Percentiles rank a stretch among this genome's conserved stretches.
phyloP scores from a whole-genome alignment of 2,329 filamentous ascomycete genomes.

The Xylariaceae sp. region DNA sequence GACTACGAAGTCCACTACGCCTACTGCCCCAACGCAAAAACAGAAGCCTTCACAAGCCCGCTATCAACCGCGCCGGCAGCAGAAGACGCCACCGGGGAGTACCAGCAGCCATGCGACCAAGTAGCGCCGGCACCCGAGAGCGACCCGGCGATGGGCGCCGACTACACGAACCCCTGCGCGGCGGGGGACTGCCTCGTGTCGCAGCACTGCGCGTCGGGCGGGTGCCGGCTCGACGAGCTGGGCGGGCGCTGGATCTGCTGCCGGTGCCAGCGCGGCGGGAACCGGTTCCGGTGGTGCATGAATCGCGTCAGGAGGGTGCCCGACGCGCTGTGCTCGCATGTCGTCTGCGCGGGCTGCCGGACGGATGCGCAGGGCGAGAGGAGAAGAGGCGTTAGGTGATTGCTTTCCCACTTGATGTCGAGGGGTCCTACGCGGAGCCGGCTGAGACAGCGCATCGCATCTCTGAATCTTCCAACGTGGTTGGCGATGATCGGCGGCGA shows the following conservation, averaged over 20 bases:
- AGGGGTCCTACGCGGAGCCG: no score
- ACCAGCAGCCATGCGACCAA: conserved; percentile 31
- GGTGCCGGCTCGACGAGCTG: conserved; percentile 47
- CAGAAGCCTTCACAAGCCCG: conserved; percentile 20
- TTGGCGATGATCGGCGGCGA: not conserved
- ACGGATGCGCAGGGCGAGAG: conserved; percentile 28
- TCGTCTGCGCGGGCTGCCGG: conserved; percentile 44
- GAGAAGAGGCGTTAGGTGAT: not conserved
- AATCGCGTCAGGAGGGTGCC: conserved; percentile 44
- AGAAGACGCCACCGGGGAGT: conserved; percentile 1
- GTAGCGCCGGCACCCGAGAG: conserved; percentile 31
- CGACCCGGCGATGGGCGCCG: conserved; percentile 27
- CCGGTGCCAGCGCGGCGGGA: conserved; percentile 44
- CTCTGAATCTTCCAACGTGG: not conserved
- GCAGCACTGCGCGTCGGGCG: conserved; percentile 45
- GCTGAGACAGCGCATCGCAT: no score
- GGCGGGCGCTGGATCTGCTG: conserved; percentile 49
- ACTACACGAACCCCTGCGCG: conserved; percentile 41
- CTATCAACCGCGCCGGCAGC: not conserved
- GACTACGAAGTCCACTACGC: conserved; percentile 42
- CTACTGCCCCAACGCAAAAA: conserved; percentile 39
- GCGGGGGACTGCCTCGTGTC: conserved; percentile 44
- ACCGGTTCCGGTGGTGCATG: conserved; percentile 43
- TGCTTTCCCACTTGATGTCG: no score
- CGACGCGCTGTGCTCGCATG: conserved; percentile 51